phyloP scores from a whole-genome alignment of 1,139 yeast species.

The Hemisphaericaspora subhashii region DNA sequence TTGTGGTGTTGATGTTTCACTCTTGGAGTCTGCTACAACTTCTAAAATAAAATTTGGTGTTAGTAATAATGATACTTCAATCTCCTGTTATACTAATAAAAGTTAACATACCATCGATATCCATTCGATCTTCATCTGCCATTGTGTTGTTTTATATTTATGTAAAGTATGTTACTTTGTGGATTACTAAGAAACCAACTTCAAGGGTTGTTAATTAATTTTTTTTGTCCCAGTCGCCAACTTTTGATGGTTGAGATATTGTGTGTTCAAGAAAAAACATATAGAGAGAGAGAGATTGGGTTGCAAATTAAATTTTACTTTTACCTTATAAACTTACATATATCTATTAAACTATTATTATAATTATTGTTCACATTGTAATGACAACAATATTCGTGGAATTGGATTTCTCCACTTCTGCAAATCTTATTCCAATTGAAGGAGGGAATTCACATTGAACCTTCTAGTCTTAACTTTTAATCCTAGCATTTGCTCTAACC shows the following conservation, averaged over 20 bases:
- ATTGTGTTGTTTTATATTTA: constrained; percentile 35
- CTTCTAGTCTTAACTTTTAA: constrained; percentile 18
- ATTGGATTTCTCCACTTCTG: too few species aligned
- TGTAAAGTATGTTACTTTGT: not conserved
- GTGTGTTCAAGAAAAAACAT: too few species aligned
- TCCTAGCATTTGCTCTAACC: constrained; percentile 25
- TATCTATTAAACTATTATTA: too few species aligned
- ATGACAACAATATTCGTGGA: too few species aligned
- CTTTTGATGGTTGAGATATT: too few species aligned
- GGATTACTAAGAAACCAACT: too few species aligned
- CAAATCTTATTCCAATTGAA: constrained; percentile 19
- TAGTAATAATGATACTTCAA: constrained; percentile 3
- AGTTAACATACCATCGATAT: constrained; percentile 14
- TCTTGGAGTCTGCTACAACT: constrained; percentile 6
- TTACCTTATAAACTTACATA: too few species aligned
- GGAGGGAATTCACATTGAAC: constrained; percentile 29
- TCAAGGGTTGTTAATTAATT: too few species aligned
- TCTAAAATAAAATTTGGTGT: constrained; percentile 5
- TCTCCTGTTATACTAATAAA: not conserved
- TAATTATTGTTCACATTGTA: too few species aligned
- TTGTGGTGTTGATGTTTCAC: constrained; percentile 4
- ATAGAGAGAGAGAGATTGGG: too few species aligned
- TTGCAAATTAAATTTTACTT: too few species aligned
- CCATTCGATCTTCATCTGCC: constrained; percentile 16
- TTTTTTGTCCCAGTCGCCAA: too few species aligned